Conservation (phyloP, 139 green algal species). For the Coelastrella sp. region DNA sequence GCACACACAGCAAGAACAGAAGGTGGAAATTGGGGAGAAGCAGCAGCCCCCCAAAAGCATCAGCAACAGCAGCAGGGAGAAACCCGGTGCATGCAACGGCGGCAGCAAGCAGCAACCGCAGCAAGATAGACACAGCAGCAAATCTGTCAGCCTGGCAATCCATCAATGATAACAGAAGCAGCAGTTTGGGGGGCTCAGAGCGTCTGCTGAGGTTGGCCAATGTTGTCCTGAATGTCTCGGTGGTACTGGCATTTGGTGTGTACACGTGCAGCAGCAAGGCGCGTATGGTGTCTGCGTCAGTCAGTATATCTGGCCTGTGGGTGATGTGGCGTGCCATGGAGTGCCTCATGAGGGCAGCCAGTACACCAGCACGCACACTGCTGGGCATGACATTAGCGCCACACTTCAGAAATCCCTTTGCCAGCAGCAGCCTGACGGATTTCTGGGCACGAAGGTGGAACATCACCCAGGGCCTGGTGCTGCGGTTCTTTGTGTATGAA, state of each 20-base stretch:
- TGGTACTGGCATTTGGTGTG: not conserved
- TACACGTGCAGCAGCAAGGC: slow-evolving; percentile 36
- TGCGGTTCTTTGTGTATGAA: slow-evolving; percentile 43
- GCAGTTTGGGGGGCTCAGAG: not conserved
- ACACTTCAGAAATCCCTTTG: slow-evolving; percentile 35
- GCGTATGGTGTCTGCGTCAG: not conserved
- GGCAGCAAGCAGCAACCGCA: not conserved
- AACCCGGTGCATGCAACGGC: too few relatives aligned
- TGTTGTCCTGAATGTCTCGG: slow-evolving; percentile 3
- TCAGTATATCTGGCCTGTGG: not conserved
- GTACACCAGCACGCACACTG: not conserved
- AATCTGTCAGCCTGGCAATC: not conserved
- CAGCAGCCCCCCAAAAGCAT: not conserved
- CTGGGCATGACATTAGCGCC: slow-evolving; percentile 35
- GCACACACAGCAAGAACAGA: not conserved
- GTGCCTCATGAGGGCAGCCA: slow-evolving; percentile 2
- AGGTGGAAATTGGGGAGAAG: not conserved
- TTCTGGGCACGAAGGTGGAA: slow-evolving; percentile 48
- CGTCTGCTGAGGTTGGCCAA: not conserved
- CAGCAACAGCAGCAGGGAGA: not conserved
- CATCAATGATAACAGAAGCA: not conserved
- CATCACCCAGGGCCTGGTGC: slow-evolving; percentile 44
- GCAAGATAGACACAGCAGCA: not conserved
- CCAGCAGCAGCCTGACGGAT: not conserved
- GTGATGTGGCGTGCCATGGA: slow-evolving; percentile 41